Evolutionary conservation across 371 early-diverging fungal species (phyloP).

Genomic region (Rhizopus sp.): DNA sequence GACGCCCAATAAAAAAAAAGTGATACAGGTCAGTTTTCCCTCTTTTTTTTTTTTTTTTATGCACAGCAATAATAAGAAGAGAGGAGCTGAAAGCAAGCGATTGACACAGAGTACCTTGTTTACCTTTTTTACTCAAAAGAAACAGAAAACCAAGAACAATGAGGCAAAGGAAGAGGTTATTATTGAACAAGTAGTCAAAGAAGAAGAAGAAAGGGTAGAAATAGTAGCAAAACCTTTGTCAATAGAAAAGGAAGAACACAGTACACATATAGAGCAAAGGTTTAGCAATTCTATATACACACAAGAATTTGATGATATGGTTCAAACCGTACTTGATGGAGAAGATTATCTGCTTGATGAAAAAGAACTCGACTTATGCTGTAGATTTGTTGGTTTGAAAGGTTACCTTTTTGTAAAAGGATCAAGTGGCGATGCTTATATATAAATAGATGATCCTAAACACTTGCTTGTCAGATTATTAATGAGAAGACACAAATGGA

Average conservation of each 20-base stretch:
- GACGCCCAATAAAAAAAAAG: too few relatives aligned
- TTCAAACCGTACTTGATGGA: constrained; percentile 54
- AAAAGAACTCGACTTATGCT: constrained; percentile 43
- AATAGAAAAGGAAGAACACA: background rate
- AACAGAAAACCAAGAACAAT: background rate
- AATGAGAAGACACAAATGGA: constrained; percentile 62
- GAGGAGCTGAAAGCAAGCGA: background rate
- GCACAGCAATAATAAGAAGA: background rate
- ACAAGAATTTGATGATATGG: constrained; percentile 56
- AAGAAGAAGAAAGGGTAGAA: background rate
- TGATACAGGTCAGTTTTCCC: background rate
- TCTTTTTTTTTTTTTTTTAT: background rate
- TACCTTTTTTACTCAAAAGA: background rate
- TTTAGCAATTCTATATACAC: constrained; percentile 50
- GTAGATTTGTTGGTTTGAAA: constrained; percentile 39
- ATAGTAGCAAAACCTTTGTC: background rate
- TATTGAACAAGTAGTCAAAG: background rate
- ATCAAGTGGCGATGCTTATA: background rate
- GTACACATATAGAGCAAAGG: background rate
- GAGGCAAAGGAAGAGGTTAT: background rate
- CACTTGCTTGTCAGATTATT: constrained; percentile 67
- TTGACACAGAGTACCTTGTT: background rate
- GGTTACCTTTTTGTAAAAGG: constrained; percentile 24
- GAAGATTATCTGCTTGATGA: constrained; percentile 57
- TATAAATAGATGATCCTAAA: constrained; percentile 44